Evolutionary conservation across 2,329 filamentous ascomycete genomes (phyloP).

Genomic region (Graphilbum fragrans): DNA sequence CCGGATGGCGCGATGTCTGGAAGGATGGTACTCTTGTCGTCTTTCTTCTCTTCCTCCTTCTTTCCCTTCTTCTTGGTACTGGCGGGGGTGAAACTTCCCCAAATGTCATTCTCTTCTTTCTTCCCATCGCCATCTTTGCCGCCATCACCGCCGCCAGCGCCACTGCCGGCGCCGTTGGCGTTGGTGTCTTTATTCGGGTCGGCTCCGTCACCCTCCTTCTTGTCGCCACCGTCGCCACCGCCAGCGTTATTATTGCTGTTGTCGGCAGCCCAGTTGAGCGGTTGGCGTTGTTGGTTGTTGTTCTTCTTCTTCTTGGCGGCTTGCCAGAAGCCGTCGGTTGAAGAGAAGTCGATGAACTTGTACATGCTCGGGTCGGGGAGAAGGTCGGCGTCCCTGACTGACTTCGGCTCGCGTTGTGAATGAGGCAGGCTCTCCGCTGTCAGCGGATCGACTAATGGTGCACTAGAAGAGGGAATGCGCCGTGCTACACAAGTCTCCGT

Average conservation of each 20-base stretch:
- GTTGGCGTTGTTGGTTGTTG: constrained; percentile 15
- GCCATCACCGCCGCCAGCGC: constrained; percentile 13
- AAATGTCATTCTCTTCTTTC: constrained; percentile 19
- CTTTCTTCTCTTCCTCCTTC: constrained; percentile 12
- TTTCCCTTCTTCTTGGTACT: constrained; percentile 37
- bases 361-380: constrained; percentile 32
- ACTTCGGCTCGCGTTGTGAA: neutral
- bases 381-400: constrained; percentile 17
- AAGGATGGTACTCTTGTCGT: neutral
- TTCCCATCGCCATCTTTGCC: constrained; percentile 14
- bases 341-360: constrained; percentile 43
- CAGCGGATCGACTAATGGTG: neutral
- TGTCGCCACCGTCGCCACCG: constrained; percentile 24
- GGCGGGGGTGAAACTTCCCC: neutral
- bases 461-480: constrained; percentile 3
- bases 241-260: constrained; percentile 27
- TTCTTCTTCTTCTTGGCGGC: constrained; percentile 46
- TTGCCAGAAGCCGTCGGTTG: constrained; percentile 40
- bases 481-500: constrained; percentile 7
- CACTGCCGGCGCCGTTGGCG: constrained; percentile 17
- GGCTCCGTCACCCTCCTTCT: constrained; percentile 17
- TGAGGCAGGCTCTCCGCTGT: neutral
- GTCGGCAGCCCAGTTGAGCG: constrained; percentile 23
- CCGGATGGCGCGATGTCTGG: constrained; percentile 12
- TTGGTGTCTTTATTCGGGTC: constrained; percentile 17